These are phyloP conservation scores for Alliaria petiolata DNA, from an alignment of 345 rosid genomes.

Conservation along the genomic window DNA sequence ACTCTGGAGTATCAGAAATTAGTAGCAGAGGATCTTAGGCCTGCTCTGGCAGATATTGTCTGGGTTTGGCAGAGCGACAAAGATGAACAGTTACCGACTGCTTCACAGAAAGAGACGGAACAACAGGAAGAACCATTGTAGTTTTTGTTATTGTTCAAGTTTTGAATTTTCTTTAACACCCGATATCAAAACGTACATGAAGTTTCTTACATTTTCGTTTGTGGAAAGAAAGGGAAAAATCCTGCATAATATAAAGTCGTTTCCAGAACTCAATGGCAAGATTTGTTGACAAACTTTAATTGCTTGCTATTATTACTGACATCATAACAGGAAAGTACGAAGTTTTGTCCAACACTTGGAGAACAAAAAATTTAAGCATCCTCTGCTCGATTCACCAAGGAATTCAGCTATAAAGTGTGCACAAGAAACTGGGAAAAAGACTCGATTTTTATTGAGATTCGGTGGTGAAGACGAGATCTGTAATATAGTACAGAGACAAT, in stretches of 20 bases:
- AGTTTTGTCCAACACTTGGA: background rate
- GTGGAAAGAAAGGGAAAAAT: background rate
- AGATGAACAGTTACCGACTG: slow-evolving; percentile 31
- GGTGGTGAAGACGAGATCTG: slow-evolving; percentile 23
- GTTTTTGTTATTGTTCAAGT: background rate
- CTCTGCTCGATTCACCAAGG: background rate
- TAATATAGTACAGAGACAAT: slow-evolving; percentile 9
- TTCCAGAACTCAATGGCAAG: background rate
- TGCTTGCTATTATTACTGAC: background rate
- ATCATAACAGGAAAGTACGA: background rate
- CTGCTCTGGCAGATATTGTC: slow-evolving; percentile 68
- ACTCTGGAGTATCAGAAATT: slow-evolving; percentile 66
- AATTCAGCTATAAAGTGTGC: background rate
- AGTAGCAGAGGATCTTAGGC: slow-evolving; percentile 55
- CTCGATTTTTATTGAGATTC: slow-evolving; percentile 14
- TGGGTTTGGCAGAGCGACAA: slow-evolving; percentile 88
- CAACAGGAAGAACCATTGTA: slow-evolving; percentile 7
- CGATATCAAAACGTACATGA: slow-evolving; percentile 2
- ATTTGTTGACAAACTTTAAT: background rate
- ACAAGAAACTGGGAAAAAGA: background rate
- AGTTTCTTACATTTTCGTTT: slow-evolving; percentile 20
- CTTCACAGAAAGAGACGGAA: slow-evolving; percentile 11
- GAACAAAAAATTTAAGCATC: background rate
- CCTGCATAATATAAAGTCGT: slow-evolving; percentile 9
- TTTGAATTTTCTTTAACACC: background rate